Base-by-base conservation (phyloP, 176 grass and related monocot genomes). In the Rhynchospora breviuscula region DNA sequence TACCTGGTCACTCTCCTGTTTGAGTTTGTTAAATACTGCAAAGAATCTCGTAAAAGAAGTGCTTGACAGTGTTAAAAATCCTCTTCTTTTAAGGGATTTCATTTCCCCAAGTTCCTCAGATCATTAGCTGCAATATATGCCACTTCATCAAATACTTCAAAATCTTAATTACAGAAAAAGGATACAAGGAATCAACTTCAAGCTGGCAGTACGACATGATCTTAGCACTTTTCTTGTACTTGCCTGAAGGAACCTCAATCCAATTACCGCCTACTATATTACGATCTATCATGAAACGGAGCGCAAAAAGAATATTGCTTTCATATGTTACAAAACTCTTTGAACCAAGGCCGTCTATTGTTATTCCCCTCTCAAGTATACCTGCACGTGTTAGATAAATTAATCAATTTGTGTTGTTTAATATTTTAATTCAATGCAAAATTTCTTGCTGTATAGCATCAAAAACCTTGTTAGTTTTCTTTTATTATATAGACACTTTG, bases 251-350 rank as follows among this genome's bases (percentile, higher is more conserved):
- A 59, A 88, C 68, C 87, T 98, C 96, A 87, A 98, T 95, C 93
- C 96, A 98, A 85, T 98, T 98, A 18, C 93, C 96, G 86, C 96
- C 96, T 74, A 95, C 88, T 88, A 98, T 91, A 26, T 90, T 89
- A 86, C 96, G 81, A 77, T 98, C 93, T 86, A 98, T 95, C 96
- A 98, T 98, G 83, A 98, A 95, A 46, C 96, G 89, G 67, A 98
- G 96, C 29, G 96, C 96, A 85, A 95, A 98, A 87, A 98, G 89
- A 86, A 98, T 90, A 67, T 95, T 95, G 88, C 96, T 98, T 90
- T 98, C 96, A 59, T 98, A 98, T 82, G 93, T 98, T 44, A 95
- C 67, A 54, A 98, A 93, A 88, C 83, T 89, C 83, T 91, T 98
- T 12, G 88, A 95, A 85, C 96, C 93, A 70, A 95, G 63, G 61